Evolutionary conservation across 306 rosid genomes (phyloP).

Genomic region (Malus sieversii): DNA sequence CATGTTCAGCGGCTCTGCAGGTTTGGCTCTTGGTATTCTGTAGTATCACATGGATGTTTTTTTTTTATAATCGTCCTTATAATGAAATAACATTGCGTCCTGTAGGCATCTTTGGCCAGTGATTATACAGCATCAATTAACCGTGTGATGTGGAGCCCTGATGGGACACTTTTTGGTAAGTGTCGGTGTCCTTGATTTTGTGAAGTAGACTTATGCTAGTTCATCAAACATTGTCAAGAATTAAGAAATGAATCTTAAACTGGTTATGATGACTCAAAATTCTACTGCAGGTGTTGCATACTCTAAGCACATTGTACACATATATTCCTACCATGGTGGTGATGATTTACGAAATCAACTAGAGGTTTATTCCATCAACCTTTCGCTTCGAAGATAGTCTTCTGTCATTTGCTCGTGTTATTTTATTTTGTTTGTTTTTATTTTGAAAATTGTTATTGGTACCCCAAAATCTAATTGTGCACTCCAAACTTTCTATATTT

Average conservation of each 20-base stretch:
- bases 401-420: slow-evolving; percentile 2
- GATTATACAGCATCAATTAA: slow-evolving; percentile 80
- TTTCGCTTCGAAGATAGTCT: slow-evolving; percentile 13
- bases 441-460: no score
- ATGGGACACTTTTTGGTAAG: slow-evolving; percentile 82
- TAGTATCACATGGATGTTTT: slow-evolving; percentile 1
- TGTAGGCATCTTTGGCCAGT: slow-evolving; percentile 65
- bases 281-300: slow-evolving; percentile 86
- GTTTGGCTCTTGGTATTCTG: slow-evolving; percentile 34
- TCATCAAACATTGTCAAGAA: background rate
- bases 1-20: slow-evolving; percentile 67
- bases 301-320: slow-evolving; percentile 90
- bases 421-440: background rate
- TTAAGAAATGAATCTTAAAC: slow-evolving; percentile 8
- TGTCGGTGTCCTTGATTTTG: slow-evolving; percentile 3
- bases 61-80: background rate
- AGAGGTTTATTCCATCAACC: slow-evolving; percentile 58
- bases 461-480: no score
- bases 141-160: slow-evolving; percentile 97
- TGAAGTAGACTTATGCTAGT: slow-evolving; percentile 8
- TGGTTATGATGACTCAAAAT: slow-evolving; percentile 8
- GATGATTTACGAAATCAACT: slow-evolving; percentile 81
- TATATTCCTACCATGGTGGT: slow-evolving; percentile 83
- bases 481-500: no score
- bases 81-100: slow-evolving; percentile 15